Conservation (phyloP, 1,284 basidiomycete species). For the Gomphus sp. region DNA sequence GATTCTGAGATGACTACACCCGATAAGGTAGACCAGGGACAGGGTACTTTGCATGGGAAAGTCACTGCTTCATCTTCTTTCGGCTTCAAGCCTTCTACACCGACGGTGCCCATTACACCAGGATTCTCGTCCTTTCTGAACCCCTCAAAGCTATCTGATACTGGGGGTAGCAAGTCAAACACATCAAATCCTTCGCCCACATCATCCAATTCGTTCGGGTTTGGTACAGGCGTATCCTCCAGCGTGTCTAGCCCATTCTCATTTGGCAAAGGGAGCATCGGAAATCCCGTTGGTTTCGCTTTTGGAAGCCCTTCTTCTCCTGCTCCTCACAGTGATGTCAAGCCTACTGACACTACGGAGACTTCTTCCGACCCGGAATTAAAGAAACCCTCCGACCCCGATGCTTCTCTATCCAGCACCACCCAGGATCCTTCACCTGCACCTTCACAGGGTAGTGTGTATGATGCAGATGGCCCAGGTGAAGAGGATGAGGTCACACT, state of each 20-base stretch:
- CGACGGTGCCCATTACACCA: neutral
- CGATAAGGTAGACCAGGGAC: neutral
- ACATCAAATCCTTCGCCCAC: constrained; percentile 17
- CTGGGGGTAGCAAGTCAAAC: constrained; percentile 10
- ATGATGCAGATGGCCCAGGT: constrained; percentile 21
- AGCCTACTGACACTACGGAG: constrained; percentile 4
- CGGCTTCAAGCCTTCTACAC: neutral
- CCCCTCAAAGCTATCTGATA: constrained; percentile 11
- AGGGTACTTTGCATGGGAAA: neutral
- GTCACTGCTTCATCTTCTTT: neutral
- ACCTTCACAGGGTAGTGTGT: constrained; percentile 4
- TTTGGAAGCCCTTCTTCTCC: constrained; percentile 39
- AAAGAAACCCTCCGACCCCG: constrained; percentile 11
- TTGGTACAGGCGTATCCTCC: constrained; percentile 3
- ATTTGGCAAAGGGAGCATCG: constrained; percentile 33
- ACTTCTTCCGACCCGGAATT: neutral
- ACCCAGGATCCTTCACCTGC: neutral
- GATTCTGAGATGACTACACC: neutral
- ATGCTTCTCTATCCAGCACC: neutral
- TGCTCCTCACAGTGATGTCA: constrained; percentile 19
- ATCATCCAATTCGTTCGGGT: constrained; percentile 7
- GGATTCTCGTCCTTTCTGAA: constrained; percentile 6
- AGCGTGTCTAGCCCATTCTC: constrained; percentile 11
- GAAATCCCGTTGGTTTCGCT: constrained; percentile 36
- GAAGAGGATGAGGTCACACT: constrained; percentile 77